Evolutionary conservation across 1,284 basidiomycete species (phyloP).

Genomic region (Malassezia caprae): DNA sequence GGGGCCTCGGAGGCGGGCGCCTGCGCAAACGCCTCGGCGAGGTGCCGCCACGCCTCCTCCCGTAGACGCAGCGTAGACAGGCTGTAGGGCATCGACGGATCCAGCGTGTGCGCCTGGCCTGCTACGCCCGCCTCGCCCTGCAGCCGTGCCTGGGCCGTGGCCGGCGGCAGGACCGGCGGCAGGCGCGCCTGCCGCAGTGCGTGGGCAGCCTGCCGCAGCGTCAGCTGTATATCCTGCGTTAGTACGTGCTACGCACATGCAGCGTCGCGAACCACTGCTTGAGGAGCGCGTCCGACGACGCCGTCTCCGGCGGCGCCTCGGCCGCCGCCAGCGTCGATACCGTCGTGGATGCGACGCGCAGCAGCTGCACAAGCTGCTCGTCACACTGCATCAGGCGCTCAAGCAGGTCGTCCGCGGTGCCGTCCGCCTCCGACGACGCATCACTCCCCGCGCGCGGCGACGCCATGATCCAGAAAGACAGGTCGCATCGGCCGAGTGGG

Average conservation of each 20-base stretch:
- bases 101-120: conserved; percentile 2
- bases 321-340: conserved; percentile 1
- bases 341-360: not conserved
- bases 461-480: not conserved
- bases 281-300: not conserved
- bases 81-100: conserved; percentile 3
- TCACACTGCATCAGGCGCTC: conserved; percentile 16
- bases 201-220: conserved; percentile 15
- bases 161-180: conserved; percentile 12
- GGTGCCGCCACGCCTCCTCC: conserved; percentile 13
- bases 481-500: not conserved
- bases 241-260: conserved; percentile 5
- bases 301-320: not conserved
- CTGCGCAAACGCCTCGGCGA: conserved; percentile 5
- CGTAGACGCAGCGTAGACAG: conserved; percentile 15
- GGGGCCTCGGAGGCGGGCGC: not conserved
- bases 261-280: conserved; percentile 13
- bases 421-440: not conserved
- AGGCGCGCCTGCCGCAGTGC: conserved; percentile 17
- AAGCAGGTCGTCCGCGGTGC: conserved; percentile 12
- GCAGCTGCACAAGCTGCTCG: conserved; percentile 13
- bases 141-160: conserved; percentile 10
- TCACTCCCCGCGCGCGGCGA: not conserved
- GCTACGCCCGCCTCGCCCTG: conserved; percentile 15
- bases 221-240: conserved; percentile 16